phyloP scores from a whole-genome alignment of 2,329 filamentous ascomycete species.

The Aspergillus japonicus region DNA sequence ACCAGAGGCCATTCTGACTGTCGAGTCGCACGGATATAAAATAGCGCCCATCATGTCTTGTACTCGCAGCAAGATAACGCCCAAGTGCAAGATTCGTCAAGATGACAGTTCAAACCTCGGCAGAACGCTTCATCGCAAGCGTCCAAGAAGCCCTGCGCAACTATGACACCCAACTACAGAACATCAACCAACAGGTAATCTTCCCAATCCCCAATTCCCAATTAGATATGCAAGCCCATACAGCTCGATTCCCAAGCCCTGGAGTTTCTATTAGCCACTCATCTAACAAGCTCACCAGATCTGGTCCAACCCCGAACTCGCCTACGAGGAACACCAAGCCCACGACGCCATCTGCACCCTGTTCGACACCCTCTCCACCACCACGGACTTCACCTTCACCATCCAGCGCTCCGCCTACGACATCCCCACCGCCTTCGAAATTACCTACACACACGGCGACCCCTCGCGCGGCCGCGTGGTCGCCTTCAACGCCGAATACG shows the following conservation, averaged over 20 bases:
- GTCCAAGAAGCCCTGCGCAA: slow-evolving; percentile 24
- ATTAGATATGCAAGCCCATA: no score
- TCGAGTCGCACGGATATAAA: neutral
- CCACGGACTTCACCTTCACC: slow-evolving; percentile 37
- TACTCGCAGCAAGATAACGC: neutral
- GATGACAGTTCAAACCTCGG: slow-evolving; percentile 26
- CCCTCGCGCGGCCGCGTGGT: slow-evolving; percentile 25
- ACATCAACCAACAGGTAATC: slow-evolving; percentile 27
- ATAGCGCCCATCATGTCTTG: neutral
- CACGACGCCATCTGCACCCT: slow-evolving; percentile 48
- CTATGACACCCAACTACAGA: slow-evolving; percentile 22
- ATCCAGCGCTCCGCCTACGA: slow-evolving; percentile 50
- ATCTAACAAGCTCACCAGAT: slow-evolving; percentile 27
- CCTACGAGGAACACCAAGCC: slow-evolving; percentile 52
- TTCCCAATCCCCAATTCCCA: neutral
- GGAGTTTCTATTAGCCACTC: no score
- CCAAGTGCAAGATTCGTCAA: neutral
- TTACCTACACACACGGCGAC: slow-evolving; percentile 32
- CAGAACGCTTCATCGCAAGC: slow-evolving; percentile 24
- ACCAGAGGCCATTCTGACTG: neutral
- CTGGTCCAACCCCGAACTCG: slow-evolving; percentile 50
- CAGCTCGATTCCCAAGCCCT: no score
- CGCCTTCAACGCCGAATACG: slow-evolving; percentile 40
- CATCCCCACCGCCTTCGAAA: slow-evolving; percentile 51
- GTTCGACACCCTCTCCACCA: slow-evolving; percentile 31